Conservation (phyloP, 2,329 filamentous ascomycete species). For the Colletotrichum destructivum region DNA sequence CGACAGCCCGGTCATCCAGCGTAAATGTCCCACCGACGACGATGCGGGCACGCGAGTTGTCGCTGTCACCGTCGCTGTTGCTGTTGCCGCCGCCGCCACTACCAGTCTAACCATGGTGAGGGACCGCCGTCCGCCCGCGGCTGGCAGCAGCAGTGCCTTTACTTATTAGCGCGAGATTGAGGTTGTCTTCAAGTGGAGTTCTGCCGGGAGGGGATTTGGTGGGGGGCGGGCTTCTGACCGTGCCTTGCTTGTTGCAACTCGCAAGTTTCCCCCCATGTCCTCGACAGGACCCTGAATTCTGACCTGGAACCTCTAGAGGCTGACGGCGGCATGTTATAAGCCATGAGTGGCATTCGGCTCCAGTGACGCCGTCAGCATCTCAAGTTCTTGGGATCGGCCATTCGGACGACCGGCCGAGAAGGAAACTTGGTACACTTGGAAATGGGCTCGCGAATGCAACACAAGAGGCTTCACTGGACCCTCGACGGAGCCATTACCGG, state of each 20-base stretch:
- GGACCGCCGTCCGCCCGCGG: slow-evolving; percentile 23
- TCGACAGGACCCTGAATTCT: slow-evolving; percentile 41
- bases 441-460: not conserved
- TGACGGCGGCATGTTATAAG: slow-evolving; percentile 35
- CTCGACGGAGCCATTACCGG: not conserved
- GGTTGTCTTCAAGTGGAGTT: slow-evolving; percentile 31
- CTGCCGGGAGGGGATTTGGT: slow-evolving; percentile 36
- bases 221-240: slow-evolving; percentile 35
- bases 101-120: slow-evolving; percentile 20
- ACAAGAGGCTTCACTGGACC: not conserved
- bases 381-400: not conserved
- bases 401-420: not conserved
- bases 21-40: slow-evolving; percentile 26
- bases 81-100: slow-evolving; percentile 21
- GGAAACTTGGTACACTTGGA: not conserved
- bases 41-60: slow-evolving; percentile 36
- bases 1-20: not conserved
- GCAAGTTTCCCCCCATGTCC: slow-evolving; percentile 37
- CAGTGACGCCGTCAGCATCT: slow-evolving; percentile 20
- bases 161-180: slow-evolving; percentile 30
- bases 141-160: slow-evolving; percentile 30
- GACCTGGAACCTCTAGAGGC: not conserved
- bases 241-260: slow-evolving; percentile 39
- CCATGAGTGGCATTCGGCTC: slow-evolving; percentile 16
- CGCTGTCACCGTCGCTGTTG: slow-evolving; percentile 21